Conservation (phyloP, 352 stramenopile genomes). For the Thalassiosira mediterranea region DNA sequence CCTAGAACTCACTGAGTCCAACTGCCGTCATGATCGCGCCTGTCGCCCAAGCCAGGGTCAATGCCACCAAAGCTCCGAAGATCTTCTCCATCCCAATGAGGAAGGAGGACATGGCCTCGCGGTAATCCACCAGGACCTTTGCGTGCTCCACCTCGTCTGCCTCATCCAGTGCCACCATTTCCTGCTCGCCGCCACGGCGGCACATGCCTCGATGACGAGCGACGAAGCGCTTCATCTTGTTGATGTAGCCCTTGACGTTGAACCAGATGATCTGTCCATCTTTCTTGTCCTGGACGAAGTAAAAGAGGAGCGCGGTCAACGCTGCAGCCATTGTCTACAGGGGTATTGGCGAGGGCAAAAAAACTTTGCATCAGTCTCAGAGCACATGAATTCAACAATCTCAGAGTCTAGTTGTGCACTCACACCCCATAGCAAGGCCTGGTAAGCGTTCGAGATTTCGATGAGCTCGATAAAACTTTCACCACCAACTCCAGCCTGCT, state of each 20-base stretch:
- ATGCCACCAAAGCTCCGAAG: conserved; percentile 59
- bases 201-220: no score
- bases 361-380: no score
- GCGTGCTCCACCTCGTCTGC: conserved; percentile 34
- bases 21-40: conserved; percentile 68
- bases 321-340: conserved; percentile 51
- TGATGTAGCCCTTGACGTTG: conserved; percentile 50
- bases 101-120: conserved; percentile 63
- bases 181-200: background rate
- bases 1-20: conserved; percentile 40
- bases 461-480: conserved; percentile 69
- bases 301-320: conserved; percentile 59
- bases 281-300: conserved; percentile 69
- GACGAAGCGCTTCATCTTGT: conserved; percentile 18
- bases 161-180: background rate
- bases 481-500: conserved; percentile 21
- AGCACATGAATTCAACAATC: background rate
- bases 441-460: conserved; percentile 57
- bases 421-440: conserved; percentile 62
- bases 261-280: conserved; percentile 50
- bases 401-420: background rate
- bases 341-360: background rate
- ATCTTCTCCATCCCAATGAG: conserved; percentile 71
- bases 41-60: conserved; percentile 72
- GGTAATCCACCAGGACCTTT: conserved; percentile 52